Percentiles rank a stretch among this genome's conserved stretches.
Evolutionary conservation across 176 grass and related monocot genomes (phyloP).

Genomic region (Oryza coarctata): DNA sequence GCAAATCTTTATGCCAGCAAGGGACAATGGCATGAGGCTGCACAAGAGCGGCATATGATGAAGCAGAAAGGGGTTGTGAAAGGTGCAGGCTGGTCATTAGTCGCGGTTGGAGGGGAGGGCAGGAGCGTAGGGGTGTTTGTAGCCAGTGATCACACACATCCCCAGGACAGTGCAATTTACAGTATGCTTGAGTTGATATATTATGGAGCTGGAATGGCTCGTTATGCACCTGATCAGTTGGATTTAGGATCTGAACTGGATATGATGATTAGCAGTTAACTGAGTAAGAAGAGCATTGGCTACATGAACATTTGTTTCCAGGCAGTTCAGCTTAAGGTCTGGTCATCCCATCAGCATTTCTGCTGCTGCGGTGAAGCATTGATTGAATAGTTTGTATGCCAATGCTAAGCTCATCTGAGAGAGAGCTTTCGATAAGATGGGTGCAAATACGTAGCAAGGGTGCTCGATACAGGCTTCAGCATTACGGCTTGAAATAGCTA

Average conservation of each 20-base stretch:
- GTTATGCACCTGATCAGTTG: background rate
- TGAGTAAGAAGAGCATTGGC: constrained; percentile 7
- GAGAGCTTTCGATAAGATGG: background rate
- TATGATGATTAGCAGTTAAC: constrained; percentile 28
- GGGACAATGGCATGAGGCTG: constrained; percentile 54
- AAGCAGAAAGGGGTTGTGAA: constrained; percentile 69
- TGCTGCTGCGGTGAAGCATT: background rate
- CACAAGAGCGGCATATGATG: constrained; percentile 53
- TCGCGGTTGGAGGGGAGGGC: constrained; percentile 42
- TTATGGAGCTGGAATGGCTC: constrained; percentile 29
- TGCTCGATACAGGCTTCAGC: background rate
- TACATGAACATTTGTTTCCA: constrained; percentile 5
- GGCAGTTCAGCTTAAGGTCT: background rate
- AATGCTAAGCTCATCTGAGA: background rate
- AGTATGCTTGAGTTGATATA: constrained; percentile 50
- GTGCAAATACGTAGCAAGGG: background rate
- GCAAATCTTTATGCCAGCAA: constrained; percentile 65
- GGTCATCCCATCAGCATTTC: background rate
- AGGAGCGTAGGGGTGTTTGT: constrained; percentile 49
- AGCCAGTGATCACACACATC: constrained; percentile 48
- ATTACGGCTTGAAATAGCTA: background rate
- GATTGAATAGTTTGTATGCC: background rate
- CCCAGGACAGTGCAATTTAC: constrained; percentile 40
- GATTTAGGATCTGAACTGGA: constrained; percentile 36
- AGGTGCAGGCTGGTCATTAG: constrained; percentile 61